Evolutionary conservation across 1,284 basidiomycete genomes (phyloP).

Genomic region (Puccinia coronata): DNA sequence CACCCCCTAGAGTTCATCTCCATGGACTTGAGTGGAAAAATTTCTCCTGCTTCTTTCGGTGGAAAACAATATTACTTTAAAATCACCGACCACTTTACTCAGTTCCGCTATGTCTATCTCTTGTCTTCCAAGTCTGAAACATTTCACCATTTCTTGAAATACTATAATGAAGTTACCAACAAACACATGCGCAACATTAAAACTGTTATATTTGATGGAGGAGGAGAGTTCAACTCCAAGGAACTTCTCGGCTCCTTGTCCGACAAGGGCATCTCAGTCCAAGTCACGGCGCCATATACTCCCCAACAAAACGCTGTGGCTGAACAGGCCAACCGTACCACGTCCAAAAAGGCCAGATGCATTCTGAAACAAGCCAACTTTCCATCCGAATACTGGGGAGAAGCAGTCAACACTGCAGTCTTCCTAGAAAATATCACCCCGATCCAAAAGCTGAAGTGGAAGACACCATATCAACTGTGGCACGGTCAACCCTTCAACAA

Average conservation of each 20-base stretch:
- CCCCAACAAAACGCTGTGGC: constrained; percentile 8
- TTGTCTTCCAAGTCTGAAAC: too few relatives aligned
- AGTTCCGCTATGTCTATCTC: too few relatives aligned
- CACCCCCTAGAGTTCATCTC: too few relatives aligned
- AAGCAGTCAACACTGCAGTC: neutral
- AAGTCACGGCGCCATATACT: neutral
- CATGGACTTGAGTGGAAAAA: too few relatives aligned
- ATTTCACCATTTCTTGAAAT: too few relatives aligned
- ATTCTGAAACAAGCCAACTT: neutral
- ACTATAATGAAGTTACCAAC: neutral
- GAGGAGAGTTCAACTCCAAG: too few relatives aligned
- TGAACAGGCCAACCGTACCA: neutral
- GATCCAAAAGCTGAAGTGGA: neutral
- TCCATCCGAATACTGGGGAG: neutral
- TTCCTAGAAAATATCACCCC: neutral
- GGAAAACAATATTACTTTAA: too few relatives aligned
- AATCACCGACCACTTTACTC: too few relatives aligned
- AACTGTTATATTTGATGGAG: neutral
- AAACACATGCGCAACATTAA: neutral
- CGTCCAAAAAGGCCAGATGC: neutral
- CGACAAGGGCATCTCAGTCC: neutral
- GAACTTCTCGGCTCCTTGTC: neutral
- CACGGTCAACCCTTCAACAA: neutral
- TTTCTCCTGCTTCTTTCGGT: too few relatives aligned
- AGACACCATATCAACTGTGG: neutral